These are phyloP conservation scores for Panaeolus cyanescens DNA, from an alignment of 768 basidiomycete genomes.

Conservation along the genomic window DNA sequence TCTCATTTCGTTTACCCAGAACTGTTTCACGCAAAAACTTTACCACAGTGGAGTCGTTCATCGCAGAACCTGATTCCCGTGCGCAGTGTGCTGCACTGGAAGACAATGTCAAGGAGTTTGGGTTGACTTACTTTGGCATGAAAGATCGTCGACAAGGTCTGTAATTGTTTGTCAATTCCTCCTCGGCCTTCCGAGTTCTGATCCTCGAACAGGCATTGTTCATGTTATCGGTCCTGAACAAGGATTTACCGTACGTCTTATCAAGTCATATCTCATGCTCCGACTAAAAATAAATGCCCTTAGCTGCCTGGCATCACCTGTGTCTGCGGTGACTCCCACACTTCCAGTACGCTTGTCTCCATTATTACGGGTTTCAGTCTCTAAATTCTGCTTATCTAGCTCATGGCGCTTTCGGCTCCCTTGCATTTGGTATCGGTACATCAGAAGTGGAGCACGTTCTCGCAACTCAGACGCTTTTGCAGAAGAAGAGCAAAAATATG, in stretches of 20 bases:
- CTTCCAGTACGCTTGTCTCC: constrained; percentile 64
- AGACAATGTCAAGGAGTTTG: constrained; percentile 90
- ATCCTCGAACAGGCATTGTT: constrained; percentile 59
- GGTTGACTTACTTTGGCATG: constrained; percentile 91
- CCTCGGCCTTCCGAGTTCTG: constrained; percentile 9
- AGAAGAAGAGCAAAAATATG: constrained; percentile 92
- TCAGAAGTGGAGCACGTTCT: constrained; percentile 95
- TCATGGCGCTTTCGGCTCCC: constrained; percentile 90
- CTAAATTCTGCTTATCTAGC: constrained; percentile 40
- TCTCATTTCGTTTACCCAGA: constrained; percentile 33
- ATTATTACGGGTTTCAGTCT: neutral
- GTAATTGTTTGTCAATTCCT: neutral
- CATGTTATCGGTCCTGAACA: constrained; percentile 94
- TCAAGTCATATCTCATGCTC: neutral
- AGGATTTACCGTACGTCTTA: constrained; percentile 73
- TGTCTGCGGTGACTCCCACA: constrained; percentile 94
- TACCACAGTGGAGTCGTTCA: constrained; percentile 69
- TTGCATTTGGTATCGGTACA: constrained; percentile 92
- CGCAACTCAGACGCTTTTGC: constrained; percentile 87
- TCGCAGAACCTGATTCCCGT: constrained; percentile 82
- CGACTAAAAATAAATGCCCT: neutral
- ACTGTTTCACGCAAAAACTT: constrained; percentile 77
- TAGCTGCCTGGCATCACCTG: constrained; percentile 78
- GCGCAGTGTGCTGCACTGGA: constrained; percentile 84
- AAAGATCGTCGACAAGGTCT: constrained; percentile 84